phyloP scores from a whole-genome alignment of 1,284 basidiomycete species.

The Ceratobasidium papillatum region DNA sequence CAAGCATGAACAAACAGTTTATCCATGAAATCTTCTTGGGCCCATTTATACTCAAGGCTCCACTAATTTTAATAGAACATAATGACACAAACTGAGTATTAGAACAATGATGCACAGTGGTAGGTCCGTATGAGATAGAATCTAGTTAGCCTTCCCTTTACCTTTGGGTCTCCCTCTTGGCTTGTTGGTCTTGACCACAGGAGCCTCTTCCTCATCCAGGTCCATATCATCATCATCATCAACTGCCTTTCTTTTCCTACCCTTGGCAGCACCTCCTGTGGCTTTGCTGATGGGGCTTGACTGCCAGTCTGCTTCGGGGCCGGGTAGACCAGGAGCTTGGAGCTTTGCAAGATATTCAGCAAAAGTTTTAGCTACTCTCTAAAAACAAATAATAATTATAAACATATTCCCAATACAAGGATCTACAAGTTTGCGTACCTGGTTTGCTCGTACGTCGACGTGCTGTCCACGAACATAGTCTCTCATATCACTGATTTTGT shows the following conservation, averaged over 20 bases:
- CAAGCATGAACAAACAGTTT: background rate
- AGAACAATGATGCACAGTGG: background rate
- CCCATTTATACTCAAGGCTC: background rate
- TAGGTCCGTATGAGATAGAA: background rate
- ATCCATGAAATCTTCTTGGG: background rate
- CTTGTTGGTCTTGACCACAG: background rate
- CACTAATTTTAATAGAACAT: background rate
- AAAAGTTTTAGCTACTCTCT: slow-evolving; percentile 30
- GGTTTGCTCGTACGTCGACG: slow-evolving; percentile 31
- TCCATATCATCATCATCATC: slow-evolving; percentile 25
- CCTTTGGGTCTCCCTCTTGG: background rate
- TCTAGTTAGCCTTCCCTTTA: background rate
- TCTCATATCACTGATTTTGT: slow-evolving; percentile 19
- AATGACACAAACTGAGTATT: background rate
- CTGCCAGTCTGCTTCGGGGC: slow-evolving; percentile 35
- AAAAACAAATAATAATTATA: background rate
- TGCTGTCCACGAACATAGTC: background rate
- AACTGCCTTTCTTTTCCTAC: slow-evolving; percentile 14
- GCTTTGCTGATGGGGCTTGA: background rate
- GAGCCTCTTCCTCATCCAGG: background rate
- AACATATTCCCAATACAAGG: background rate
- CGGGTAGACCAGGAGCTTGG: slow-evolving; percentile 13
- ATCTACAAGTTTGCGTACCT: background rate
- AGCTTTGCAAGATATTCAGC: slow-evolving; percentile 10
- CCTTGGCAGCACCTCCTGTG: background rate